These are phyloP conservation scores for Pseudopyricularia cyperi DNA, from an alignment of 2,329 filamentous ascomycete genomes.

Conservation along the genomic window DNA sequence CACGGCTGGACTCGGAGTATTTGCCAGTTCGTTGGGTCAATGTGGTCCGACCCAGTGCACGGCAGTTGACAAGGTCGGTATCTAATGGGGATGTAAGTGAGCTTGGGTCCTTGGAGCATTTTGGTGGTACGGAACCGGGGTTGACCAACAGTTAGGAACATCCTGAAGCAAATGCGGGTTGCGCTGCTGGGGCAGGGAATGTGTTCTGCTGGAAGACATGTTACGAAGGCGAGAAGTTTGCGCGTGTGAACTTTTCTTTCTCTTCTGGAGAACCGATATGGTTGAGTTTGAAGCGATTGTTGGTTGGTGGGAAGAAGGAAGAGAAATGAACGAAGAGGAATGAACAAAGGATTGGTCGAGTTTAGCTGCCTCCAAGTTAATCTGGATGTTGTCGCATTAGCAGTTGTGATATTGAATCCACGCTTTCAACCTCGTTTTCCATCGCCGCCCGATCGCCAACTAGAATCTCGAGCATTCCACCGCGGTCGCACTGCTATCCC, in stretches of 20 bases:
- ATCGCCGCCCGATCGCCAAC: not conserved
- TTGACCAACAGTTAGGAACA: constrained; percentile 33
- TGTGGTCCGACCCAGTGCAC: constrained; percentile 86
- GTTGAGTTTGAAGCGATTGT: too few species aligned
- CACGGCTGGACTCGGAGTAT: constrained; percentile 58
- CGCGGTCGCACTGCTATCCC: not conserved
- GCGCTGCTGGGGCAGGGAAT: constrained; percentile 27
- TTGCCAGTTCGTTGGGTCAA: constrained; percentile 70
- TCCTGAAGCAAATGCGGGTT: constrained; percentile 42
- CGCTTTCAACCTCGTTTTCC: not conserved
- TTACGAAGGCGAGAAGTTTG: not conserved
- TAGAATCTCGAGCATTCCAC: too few species aligned
- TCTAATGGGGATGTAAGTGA: constrained; percentile 30
- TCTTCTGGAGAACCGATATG: too few species aligned
- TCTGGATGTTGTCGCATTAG: not conserved
- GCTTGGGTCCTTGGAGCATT: not conserved
- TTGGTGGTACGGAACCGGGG: not conserved
- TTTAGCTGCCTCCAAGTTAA: not conserved
- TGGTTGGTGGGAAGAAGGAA: constrained; percentile 1
- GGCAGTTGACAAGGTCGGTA: constrained; percentile 63
- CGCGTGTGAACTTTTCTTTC: too few species aligned
- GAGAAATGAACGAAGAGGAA: constrained; percentile 6
- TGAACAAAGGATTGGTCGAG: not conserved
- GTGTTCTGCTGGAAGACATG: constrained; percentile 8
- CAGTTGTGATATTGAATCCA: not conserved